Percentiles rank a stretch among this genome's conserved stretches.
These are phyloP conservation scores for Coprinopsis cinerea DNA, from an alignment of 768 basidiomycete genomes.

Conservation along the genomic window DNA sequence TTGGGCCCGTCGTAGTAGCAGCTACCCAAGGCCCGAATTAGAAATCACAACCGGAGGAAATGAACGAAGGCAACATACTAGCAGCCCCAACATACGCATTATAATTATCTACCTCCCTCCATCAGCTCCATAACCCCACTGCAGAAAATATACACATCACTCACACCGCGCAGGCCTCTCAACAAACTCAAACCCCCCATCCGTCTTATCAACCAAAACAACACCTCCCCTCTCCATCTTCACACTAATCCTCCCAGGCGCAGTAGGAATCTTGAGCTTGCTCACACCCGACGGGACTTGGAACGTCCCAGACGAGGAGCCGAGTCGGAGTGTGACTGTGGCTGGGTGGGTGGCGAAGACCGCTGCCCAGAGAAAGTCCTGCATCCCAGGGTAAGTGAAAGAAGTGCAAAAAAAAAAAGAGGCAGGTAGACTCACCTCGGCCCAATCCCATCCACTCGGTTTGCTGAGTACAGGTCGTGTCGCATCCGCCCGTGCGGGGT, in stretches of 20 bases:
- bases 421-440: conserved; percentile 32
- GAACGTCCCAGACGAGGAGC: conserved; percentile 33
- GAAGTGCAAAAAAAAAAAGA: conserved; percentile 7
- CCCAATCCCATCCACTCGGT: conserved; percentile 47
- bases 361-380: conserved; percentile 63
- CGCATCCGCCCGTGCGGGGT: conserved; percentile 43
- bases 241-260: conserved; percentile 52
- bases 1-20: conserved; percentile 4
- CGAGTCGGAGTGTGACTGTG: conserved; percentile 45
- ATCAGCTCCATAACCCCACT: conserved; percentile 11
- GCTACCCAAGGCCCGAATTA: conserved; percentile 1
- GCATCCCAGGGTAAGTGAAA: not conserved
- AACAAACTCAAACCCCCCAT: conserved; percentile 36
- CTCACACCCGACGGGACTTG: conserved; percentile 47
- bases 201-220: conserved; percentile 45
- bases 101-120: conserved; percentile 43
- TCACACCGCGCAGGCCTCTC: conserved; percentile 31
- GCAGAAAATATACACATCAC: conserved; percentile 9
- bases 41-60: not conserved
- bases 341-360: conserved; percentile 51
- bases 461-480: conserved; percentile 38
- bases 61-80: conserved; percentile 20
- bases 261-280: conserved; percentile 54
- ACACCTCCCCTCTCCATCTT: conserved; percentile 44
- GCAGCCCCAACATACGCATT: conserved; percentile 56